Conservation (phyloP, 1,284 basidiomycete genomes). For the Ustilago esculenta region DNA sequence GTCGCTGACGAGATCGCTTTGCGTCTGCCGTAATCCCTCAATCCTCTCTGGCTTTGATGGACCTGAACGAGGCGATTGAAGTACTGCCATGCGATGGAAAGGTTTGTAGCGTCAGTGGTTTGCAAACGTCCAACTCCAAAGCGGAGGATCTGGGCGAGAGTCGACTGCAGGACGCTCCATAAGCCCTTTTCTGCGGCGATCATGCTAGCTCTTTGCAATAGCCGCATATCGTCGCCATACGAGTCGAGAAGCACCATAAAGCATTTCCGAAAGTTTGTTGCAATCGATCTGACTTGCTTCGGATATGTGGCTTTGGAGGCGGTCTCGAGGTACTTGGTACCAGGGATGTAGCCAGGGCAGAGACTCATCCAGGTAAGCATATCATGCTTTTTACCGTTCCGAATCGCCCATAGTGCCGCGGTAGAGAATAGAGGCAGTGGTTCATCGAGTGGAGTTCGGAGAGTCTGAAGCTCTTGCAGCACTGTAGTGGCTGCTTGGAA, state of each 20-base stretch:
- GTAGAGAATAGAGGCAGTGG: conserved; percentile 16
- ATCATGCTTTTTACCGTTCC: conserved; percentile 18
- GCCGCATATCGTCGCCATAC: conserved; percentile 25
- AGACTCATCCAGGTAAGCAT: conserved; percentile 45
- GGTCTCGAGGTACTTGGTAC: conserved; percentile 8
- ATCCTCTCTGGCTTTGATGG: conserved; percentile 8
- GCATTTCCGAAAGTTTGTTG: conserved; percentile 22
- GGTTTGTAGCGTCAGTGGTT: background rate
- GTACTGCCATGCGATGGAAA: conserved; percentile 12
- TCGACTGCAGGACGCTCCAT: conserved; percentile 25
- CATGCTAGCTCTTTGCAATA: conserved; percentile 26
- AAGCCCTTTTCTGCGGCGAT: conserved; percentile 29
- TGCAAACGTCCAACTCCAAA: conserved; percentile 6
- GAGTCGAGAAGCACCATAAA: conserved; percentile 31
- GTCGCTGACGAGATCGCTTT: background rate
- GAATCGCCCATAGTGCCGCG: conserved; percentile 40
- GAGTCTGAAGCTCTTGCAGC: conserved; percentile 26
- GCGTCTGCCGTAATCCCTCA: conserved; percentile 7
- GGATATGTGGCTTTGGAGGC: background rate
- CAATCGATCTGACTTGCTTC: conserved; percentile 2
- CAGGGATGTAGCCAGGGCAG: conserved; percentile 24
- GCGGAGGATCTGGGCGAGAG: conserved; percentile 33
- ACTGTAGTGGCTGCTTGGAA: conserved; percentile 35
- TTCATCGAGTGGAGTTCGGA: conserved; percentile 17
- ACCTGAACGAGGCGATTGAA: conserved; percentile 11